Evolutionary conservation across 352 stramenopile species (phyloP), one percentile per base, ranked within the genome.

Genomic region (Phytophthora megakarya): DNA sequence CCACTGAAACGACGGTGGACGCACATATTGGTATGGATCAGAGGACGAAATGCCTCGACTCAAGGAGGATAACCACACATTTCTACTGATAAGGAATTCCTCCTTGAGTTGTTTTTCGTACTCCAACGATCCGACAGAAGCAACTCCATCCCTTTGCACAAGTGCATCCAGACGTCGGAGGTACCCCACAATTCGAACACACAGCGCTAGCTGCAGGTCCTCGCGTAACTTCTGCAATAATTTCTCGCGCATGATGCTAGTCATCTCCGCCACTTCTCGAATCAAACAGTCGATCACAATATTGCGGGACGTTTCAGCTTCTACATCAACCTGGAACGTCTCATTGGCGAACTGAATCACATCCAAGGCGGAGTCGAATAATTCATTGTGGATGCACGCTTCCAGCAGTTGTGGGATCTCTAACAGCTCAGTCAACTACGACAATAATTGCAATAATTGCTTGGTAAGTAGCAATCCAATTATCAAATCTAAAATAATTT

Each of bases 321-420:
- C 62, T 8, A 64, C 44, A 22, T 80, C 73, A 6, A 71, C 54
- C 37, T 80, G 62, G 52, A 94, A 92, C 5, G 67, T 87, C 21
- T 94, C 80, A 30, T 87, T 81, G 15, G 78, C 77, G 71, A 99
- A 99, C 25, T 95, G 85, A 46, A 98, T 96, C 69, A 99, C 88
- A 48, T 98, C 97, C 19, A 99, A 77, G 5, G 96, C 97, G 38
- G 98, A 96, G 56, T 99, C 96, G 49, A 98, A 98, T 9, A 98
- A 75, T 62, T 98, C 96, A 61, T 97, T 98, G 55, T 97, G 82
- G 38, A 98, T 96, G 61, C 97, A 99, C 5, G 94, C 92, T 67
- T 99, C 96, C 70, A 99, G 91, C 28, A 99, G 76, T 66, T 98
- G 97, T 8, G 97, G 97, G 26, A 99, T 93, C 80, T 99, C 96